Percentiles rank a stretch among this genome's conserved stretches.
These are phyloP conservation scores for Hyphopichia homilentoma DNA, from an alignment of 805 yeast species.

Conservation along the genomic window DNA sequence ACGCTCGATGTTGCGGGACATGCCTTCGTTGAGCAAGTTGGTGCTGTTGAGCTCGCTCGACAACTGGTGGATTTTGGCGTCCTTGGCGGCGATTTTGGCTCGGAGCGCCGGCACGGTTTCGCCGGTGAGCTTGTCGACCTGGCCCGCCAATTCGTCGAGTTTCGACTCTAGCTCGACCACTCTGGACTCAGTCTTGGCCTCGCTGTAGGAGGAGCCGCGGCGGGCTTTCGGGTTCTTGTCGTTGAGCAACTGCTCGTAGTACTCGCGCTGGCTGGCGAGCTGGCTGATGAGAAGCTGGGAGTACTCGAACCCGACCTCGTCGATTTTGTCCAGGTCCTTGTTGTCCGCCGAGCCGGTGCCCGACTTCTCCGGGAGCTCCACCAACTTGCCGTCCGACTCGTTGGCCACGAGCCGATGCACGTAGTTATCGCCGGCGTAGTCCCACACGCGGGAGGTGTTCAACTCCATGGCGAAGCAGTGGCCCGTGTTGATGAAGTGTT, in stretches of 20 bases:
- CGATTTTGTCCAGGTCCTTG: slow-evolving; percentile 35
- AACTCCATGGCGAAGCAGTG: slow-evolving; percentile 93
- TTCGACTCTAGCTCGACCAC: slow-evolving; percentile 23
- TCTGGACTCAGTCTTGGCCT: slow-evolving; percentile 4
- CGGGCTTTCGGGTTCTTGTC: slow-evolving; percentile 19
- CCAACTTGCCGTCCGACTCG: slow-evolving; percentile 85
- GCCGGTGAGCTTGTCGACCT: slow-evolving; percentile 20
- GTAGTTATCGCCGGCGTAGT: slow-evolving; percentile 85
- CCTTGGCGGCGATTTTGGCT: slow-evolving; percentile 25
- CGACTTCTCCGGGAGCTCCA: slow-evolving; percentile 55
- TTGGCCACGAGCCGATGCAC: slow-evolving; percentile 84
- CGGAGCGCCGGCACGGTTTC: slow-evolving; percentile 31
- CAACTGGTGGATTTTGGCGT: slow-evolving; percentile 23
- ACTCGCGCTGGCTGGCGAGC: slow-evolving; percentile 80
- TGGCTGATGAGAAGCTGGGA: slow-evolving; percentile 76
- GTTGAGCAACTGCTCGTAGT: slow-evolving; percentile 53
- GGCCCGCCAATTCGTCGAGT: slow-evolving; percentile 23
- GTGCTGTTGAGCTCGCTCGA: slow-evolving; percentile 29
- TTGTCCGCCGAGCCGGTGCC: slow-evolving; percentile 6
- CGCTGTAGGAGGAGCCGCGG: slow-evolving; percentile 14
- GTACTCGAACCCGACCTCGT: slow-evolving; percentile 69
- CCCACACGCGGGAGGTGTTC: slow-evolving; percentile 86
- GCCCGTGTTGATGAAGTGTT: slow-evolving; percentile 71
- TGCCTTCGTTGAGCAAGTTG: slow-evolving; percentile 34
- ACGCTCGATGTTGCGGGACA: slow-evolving; percentile 36